Evolutionary conservation across 768 basidiomycete species (phyloP), one percentile per base, ranked within the genome.

Genomic region (Mycena floridula): DNA sequence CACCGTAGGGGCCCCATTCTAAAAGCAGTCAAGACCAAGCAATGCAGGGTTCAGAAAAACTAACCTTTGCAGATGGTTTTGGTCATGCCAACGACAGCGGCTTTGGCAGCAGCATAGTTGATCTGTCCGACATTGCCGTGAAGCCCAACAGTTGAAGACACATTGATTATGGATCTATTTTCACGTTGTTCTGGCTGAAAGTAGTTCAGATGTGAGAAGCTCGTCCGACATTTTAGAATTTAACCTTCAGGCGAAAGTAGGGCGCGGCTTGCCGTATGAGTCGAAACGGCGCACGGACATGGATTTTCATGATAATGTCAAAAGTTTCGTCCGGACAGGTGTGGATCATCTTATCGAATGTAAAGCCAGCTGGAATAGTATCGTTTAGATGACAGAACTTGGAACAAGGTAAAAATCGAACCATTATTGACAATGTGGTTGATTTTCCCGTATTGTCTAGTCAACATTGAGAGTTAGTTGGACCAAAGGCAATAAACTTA

Each of bases 341-440:
- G 65, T 89, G 89, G 28, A 90, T 68, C 89, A 92, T 92, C 62
- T 82, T 85, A 73, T 89, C 85, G 54, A 75, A 87, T 6, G 85
- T 87, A 67, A 88, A 88, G 39, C 81, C 83, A 38, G 83, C 82
- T 79, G n/a, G n/a, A 49, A 41, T 15, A 3, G 7, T 15, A 23
- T 3, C 39, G 25, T 43, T n/a, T 25, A 42, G 37, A 9, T 21
- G 12, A 21, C 13, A 20, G 26, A 28, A 15, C 23, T 39, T 13
- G n/a, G 30, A 25, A 27, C 15, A 1, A 20, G 23, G 28, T 35
- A 2, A 18, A 32, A 12, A 27, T 15, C 68, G 40, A 23, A 74
- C 79, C 82, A 50, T 91, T 91, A 65, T 90, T 90, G 25, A 91
- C 72, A 43, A 91, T 86, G 59, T 91, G 87, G 62, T 92, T 89